These are phyloP conservation scores for Arthrobotrys megalospora DNA, from an alignment of 2,329 filamentous ascomycete genomes.

Conservation along the genomic window DNA sequence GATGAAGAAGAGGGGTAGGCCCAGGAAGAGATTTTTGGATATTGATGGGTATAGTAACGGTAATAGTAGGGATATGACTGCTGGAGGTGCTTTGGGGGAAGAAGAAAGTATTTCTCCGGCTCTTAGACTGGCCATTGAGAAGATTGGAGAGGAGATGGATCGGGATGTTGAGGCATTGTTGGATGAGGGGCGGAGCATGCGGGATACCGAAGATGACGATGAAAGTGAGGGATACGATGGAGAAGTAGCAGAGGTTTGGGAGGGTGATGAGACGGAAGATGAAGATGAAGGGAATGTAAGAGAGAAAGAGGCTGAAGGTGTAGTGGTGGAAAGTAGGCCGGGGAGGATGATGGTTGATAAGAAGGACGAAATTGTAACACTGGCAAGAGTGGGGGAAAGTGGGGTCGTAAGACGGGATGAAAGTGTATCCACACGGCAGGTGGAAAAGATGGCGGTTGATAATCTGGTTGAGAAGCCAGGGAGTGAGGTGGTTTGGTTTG, in stretches of 20 bases:
- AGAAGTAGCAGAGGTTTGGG: constrained; percentile 20
- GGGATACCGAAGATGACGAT: constrained; percentile 12
- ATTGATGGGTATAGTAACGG: constrained; percentile 9
- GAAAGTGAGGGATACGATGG: constrained; percentile 42
- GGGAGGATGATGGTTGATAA: constrained; percentile 2
- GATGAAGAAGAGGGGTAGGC: constrained; percentile 54
- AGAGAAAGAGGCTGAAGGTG: neutral
- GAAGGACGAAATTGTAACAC: neutral
- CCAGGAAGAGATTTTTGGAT: constrained; percentile 44
- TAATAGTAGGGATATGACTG: neutral
- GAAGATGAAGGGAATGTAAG: neutral
- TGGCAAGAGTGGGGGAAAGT: neutral
- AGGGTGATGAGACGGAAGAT: constrained; percentile 31
- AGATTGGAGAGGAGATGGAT: constrained; percentile 54
- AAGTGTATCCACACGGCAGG: neutral
- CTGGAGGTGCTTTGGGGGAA: neutral
- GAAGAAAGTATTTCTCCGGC: constrained; percentile 41
- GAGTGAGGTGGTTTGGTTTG: neutral
- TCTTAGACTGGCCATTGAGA: constrained; percentile 47
- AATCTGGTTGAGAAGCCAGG: constrained; percentile 3
- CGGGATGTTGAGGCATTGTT: constrained; percentile 48
- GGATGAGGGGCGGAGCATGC: constrained; percentile 22
- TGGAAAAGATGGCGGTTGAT: constrained; percentile 15
- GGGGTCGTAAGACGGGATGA: neutral
- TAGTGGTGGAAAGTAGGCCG: neutral